Evolutionary conservation across 441 rosid species (phyloP), one percentile per base, ranked within the genome.

Genomic region (Arabidopsis lyrata): DNA sequence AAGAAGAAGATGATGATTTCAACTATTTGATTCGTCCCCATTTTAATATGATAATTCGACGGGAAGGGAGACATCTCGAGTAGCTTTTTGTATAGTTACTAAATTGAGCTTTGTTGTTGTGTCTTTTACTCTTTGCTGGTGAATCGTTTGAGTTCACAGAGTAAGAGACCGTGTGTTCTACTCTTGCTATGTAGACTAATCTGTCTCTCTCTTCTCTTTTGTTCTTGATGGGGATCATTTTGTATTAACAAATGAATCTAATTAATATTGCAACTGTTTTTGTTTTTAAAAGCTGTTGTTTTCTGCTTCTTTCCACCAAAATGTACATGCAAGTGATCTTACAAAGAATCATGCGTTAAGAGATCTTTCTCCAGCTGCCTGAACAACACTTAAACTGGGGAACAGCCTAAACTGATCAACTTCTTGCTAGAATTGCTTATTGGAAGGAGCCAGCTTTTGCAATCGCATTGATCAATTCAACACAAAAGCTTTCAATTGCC

Each of bases 71-170:
- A 68, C 66, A 69, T 29, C 47, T 50, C 63, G 32, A 15, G 72
- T 70, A 71, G 80, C 45, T 50, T 59, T 63, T 50, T 72, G 80
- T 77, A 77, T 72, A 77, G 80, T 72, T 60, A 68, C 69, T 66
- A 34, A 59, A 65, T 50, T 50, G 60, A 42, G 77, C 53, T 53
- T 34, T 70, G 70, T 72, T 71, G 73, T 66, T 65, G 61, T 57
- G 72, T 70, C 72, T 77, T 77, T 53, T 59, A 34, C 63, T 71
- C 54, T 71, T 70, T 63, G 54, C 53, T 39, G 45, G 61, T 36
- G 65, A 54, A 47, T 47, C 64, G 10, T 11, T 22, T 31, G 66
- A 31, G 10, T 41, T 70, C 63, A 68, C 68, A 15, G 44, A 34
- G 20, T 32, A 69, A 29, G 35, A 14, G 47, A 45, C 18, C 12